Percentiles rank a stretch among this genome's conserved stretches.
These are phyloP conservation scores for Phytopythium ostracodes DNA, from an alignment of 352 stramenopile genomes.

Conservation along the genomic window DNA sequence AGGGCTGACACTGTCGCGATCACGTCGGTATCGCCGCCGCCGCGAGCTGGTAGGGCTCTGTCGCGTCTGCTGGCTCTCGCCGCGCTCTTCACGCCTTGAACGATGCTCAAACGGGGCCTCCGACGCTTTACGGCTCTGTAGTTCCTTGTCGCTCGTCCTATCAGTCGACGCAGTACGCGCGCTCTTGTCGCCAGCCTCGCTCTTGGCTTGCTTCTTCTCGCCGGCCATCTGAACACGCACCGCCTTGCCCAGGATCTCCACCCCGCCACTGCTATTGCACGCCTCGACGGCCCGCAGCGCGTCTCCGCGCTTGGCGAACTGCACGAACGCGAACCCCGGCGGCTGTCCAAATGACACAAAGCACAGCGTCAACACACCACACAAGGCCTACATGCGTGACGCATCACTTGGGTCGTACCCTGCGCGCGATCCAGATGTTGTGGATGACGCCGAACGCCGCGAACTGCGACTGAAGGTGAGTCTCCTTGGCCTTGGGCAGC, in stretches of 20 bases:
- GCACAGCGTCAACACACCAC: conserved; percentile 15
- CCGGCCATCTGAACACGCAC: conserved; percentile 72
- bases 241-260: conserved; percentile 66
- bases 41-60: not conserved
- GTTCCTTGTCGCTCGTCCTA: too few relatives aligned
- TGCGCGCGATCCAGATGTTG: conserved; percentile 71
- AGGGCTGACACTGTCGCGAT: not conserved
- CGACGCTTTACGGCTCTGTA: not conserved
- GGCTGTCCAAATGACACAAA: conserved; percentile 32
- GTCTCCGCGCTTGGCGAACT: conserved; percentile 39
- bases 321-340: conserved; percentile 79
- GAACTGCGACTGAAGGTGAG: conserved; percentile 59
- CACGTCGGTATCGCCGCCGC: not conserved
- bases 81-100: conserved; percentile 1
- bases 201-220: conserved; percentile 5
- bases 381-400: not conserved
- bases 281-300: conserved; percentile 45
- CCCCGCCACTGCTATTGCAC: conserved; percentile 26
- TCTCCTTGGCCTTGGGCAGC: conserved; percentile 59
- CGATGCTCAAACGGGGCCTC: not conserved
- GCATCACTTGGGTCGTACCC: conserved; percentile 24
- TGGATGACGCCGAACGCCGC: conserved; percentile 63
- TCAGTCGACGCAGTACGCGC: not conserved
- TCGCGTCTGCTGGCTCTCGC: not conserved
- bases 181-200: not conserved